phyloP scores from a whole-genome alignment of 2,329 filamentous ascomycete genomes.

The Monosporascus sp. region DNA sequence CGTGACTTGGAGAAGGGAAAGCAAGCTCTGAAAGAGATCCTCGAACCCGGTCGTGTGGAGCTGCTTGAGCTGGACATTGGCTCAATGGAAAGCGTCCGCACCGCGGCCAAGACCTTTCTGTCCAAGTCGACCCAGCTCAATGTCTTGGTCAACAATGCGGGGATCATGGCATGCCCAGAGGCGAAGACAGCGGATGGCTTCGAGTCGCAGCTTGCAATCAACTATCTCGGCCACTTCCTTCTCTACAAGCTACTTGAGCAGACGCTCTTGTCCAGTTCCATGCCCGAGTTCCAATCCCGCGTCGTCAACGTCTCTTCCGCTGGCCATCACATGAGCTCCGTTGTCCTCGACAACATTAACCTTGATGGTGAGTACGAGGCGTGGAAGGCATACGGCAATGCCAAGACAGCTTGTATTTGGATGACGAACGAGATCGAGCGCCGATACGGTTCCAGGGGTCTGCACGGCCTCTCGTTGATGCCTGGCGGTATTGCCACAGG shows the following conservation, averaged over 20 bases:
- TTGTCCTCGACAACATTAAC: too few relatives aligned
- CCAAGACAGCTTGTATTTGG: too few relatives aligned
- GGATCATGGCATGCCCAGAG: conserved; percentile 6
- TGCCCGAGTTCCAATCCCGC: too few relatives aligned
- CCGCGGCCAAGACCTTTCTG: conserved; percentile 6
- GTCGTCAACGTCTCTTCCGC: too few relatives aligned
- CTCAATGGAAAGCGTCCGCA: conserved; percentile 5
- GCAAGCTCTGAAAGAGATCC: conserved; percentile 6
- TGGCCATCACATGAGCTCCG: too few relatives aligned
- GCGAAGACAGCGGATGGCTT: conserved; percentile 2
- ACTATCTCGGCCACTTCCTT: conserved; percentile 4
- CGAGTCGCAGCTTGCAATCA: conserved; percentile 4
- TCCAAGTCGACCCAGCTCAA: conserved; percentile 7
- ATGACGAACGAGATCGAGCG: too few relatives aligned
- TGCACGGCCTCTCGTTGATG: too few relatives aligned
- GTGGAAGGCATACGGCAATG: too few relatives aligned
- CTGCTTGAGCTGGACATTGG: conserved; percentile 8
- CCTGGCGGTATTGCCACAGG: too few relatives aligned
- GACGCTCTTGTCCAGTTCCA: too few relatives aligned
- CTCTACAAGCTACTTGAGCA: neutral
- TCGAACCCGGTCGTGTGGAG: neutral
- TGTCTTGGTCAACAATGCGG: conserved; percentile 10
- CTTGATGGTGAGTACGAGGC: too few relatives aligned
- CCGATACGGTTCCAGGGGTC: too few relatives aligned
- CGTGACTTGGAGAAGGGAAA: conserved; percentile 3